Conservation (phyloP, 306 rosid genomes). For the Pterocarpus macrocarpus region DNA sequence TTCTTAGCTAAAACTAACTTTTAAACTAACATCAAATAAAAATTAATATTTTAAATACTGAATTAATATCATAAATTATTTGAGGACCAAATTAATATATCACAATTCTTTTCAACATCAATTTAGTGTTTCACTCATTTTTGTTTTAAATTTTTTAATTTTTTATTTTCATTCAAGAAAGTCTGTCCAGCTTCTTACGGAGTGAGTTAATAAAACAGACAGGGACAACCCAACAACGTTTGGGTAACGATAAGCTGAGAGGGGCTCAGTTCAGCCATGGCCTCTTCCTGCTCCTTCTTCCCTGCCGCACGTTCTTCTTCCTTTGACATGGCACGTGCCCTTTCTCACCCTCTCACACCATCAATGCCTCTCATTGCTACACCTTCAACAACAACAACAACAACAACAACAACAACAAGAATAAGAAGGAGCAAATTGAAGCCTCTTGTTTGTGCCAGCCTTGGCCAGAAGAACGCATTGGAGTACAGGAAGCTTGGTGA, state of each 20-base stretch:
- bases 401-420: not conserved
- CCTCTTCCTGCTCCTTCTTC: constrained; percentile 41
- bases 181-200: too few relatives aligned
- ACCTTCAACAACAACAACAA: not conserved
- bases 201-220: too few relatives aligned
- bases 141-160: too few relatives aligned
- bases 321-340: not conserved
- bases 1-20: too few relatives aligned
- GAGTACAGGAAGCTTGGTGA: constrained; percentile 81
- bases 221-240: not conserved
- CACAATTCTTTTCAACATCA: too few relatives aligned
- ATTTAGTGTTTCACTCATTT: too few relatives aligned
- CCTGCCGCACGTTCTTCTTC: constrained; percentile 35
- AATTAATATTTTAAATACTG: too few relatives aligned
- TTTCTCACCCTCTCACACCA: constrained; percentile 17
- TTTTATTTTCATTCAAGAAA: too few relatives aligned
- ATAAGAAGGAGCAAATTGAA: not conserved
- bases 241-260: constrained; percentile 42
- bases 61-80: too few relatives aligned
- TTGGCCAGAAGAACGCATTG: constrained; percentile 47
- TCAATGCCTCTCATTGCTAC: constrained; percentile 31
- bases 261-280: constrained; percentile 46
- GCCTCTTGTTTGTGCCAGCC: constrained; percentile 49
- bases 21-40: too few relatives aligned
- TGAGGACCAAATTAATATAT: too few relatives aligned